Evolutionary conservation across 768 basidiomycete species (phyloP).

Genomic region (Melanogaster broomeanus): DNA sequence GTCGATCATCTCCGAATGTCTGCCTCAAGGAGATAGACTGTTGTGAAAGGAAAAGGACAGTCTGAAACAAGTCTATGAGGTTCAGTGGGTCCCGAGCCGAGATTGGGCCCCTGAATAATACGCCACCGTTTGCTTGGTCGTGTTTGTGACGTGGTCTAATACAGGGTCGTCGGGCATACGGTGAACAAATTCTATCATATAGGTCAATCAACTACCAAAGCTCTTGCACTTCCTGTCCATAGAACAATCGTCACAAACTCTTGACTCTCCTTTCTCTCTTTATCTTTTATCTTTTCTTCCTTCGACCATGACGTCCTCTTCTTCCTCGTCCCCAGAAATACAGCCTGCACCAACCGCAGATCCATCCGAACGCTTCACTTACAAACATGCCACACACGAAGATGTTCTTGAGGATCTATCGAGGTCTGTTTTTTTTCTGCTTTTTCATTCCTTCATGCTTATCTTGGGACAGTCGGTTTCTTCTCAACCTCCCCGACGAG

Average conservation of each 20-base stretch:
- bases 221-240: constrained; percentile 29
- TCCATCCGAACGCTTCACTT: constrained; percentile 46
- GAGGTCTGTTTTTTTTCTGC: constrained; percentile 52
- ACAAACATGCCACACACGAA: constrained; percentile 75
- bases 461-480: constrained; percentile 71
- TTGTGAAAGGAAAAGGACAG: no score
- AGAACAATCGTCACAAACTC: constrained; percentile 33
- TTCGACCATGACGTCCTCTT: constrained; percentile 68
- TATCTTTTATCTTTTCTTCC: constrained; percentile 28
- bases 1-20: background rate
- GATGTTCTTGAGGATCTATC: constrained; percentile 91
- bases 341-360: constrained; percentile 45
- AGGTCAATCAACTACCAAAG: constrained; percentile 24
- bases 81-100: no score
- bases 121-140: constrained; percentile 29
- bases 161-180: constrained; percentile 14
- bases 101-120: no score
- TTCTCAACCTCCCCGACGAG: constrained; percentile 92
- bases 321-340: constrained; percentile 79
- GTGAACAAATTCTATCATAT: constrained; percentile 24
- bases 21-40: no score
- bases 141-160: constrained; percentile 16
- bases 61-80: no score
- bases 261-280: constrained; percentile 29
- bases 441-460: constrained; percentile 9